Evolutionary conservation across 78 protist genomes (phyloP).

Genomic region (Bigelowiella natans): DNA sequence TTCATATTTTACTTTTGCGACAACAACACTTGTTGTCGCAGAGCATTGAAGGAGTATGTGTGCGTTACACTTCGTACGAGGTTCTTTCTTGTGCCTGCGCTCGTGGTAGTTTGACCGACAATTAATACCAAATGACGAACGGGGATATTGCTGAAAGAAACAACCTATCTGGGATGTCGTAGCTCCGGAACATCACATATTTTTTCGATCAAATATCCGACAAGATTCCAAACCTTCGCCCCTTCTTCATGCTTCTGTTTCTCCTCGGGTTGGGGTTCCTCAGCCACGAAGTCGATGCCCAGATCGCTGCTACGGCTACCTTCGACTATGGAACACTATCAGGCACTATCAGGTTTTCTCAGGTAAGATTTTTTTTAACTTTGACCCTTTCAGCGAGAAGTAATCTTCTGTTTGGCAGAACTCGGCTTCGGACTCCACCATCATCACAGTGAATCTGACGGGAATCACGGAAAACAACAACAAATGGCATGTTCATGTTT

Average conservation of each 20-base stretch:
- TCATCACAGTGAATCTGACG: neutral
- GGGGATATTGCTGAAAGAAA: too few relatives aligned
- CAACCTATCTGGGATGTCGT: too few relatives aligned
- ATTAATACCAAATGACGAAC: too few relatives aligned
- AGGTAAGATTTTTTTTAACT: neutral
- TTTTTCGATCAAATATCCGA: neutral
- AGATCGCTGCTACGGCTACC: neutral
- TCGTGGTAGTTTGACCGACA: too few relatives aligned
- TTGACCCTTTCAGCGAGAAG: neutral
- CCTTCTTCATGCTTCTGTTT: neutral
- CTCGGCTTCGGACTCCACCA: neutral
- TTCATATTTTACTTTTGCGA: too few relatives aligned
- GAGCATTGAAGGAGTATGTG: too few relatives aligned
- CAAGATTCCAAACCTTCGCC: neutral
- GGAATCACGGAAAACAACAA: neutral
- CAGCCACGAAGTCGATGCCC: neutral
- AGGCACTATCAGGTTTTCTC: neutral
- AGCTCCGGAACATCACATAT: too few relatives aligned
- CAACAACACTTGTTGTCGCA: too few relatives aligned
- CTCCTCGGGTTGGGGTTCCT: neutral
- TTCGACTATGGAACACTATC: neutral
- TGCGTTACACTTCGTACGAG: too few relatives aligned
- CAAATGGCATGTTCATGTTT: neutral
- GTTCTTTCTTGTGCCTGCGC: too few relatives aligned
- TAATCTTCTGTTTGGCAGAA: neutral